These are phyloP conservation scores for Ceratobasidium sp. DNA, from an alignment of 1,284 basidiomycete genomes.

Conservation along the genomic window DNA sequence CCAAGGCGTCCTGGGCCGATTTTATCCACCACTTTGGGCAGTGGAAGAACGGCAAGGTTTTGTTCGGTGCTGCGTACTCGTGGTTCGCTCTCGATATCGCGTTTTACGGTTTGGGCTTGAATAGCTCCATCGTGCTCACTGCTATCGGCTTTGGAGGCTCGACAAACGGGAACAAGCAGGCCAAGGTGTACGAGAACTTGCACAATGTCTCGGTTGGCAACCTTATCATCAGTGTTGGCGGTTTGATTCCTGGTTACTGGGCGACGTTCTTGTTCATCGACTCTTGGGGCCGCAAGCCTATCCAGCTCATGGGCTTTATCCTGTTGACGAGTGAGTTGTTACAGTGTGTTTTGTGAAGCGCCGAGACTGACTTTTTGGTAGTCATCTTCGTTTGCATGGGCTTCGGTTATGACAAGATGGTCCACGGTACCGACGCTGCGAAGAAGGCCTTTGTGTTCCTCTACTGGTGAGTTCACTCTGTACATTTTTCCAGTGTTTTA, in stretches of 20 bases:
- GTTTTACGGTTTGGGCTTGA: slow-evolving; percentile 60
- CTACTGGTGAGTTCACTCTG: slow-evolving; percentile 60
- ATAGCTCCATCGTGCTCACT: slow-evolving; percentile 65
- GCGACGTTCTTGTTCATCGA: slow-evolving; percentile 76
- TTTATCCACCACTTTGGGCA: slow-evolving; percentile 62
- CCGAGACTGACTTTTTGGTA: slow-evolving; percentile 22
- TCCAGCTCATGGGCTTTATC: slow-evolving; percentile 79
- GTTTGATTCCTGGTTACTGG: slow-evolving; percentile 81
- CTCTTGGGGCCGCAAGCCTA: slow-evolving; percentile 75
- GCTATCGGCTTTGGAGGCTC: slow-evolving; percentile 61
- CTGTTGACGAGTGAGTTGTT: slow-evolving; percentile 66
- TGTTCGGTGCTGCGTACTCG: slow-evolving; percentile 61
- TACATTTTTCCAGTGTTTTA: slow-evolving; percentile 71
- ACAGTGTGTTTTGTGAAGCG: slow-evolving; percentile 6
- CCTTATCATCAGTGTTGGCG: slow-evolving; percentile 62
- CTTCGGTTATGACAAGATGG: slow-evolving; percentile 77
- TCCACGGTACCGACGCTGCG: slow-evolving; percentile 54
- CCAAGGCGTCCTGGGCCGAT: slow-evolving; percentile 71
- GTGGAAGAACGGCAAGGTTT: slow-evolving; percentile 60
- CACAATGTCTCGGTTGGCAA: slow-evolving; percentile 59
- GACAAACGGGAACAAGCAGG: slow-evolving; percentile 49
- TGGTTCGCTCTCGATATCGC: slow-evolving; percentile 81
- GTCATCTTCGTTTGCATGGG: slow-evolving; percentile 59
- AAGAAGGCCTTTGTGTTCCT: slow-evolving; percentile 78
- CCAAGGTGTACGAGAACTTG: slow-evolving; percentile 54